phyloP scores from a whole-genome alignment of 2,329 filamentous ascomycete species.

The Pseudogymnoascus sp. region DNA sequence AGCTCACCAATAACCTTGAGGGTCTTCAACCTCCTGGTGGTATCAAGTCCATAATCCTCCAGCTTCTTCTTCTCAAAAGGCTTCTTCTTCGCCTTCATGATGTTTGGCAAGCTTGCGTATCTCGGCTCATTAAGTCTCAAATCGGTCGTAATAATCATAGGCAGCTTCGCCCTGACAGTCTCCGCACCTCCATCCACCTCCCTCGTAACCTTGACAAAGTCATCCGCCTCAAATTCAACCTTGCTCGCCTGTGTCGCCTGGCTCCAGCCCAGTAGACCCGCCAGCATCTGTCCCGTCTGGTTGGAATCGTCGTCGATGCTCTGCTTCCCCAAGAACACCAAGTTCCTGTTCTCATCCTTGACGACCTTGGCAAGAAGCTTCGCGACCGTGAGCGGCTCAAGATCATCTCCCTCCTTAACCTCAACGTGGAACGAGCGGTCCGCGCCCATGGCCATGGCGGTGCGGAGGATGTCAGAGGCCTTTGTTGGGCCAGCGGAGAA shows the following conservation, averaged over 20 bases:
- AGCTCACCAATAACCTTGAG: conserved; percentile 75
- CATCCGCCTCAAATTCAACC: conserved; percentile 65
- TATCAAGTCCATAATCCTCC: conserved; percentile 72
- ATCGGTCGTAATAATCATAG: conserved; percentile 93
- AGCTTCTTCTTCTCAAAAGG: conserved; percentile 86
- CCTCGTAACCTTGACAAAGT: conserved; percentile 68
- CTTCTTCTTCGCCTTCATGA: conserved; percentile 99
- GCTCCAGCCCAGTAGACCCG: conserved; percentile 82
- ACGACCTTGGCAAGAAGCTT: conserved; percentile 80
- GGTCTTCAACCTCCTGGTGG: conserved; percentile 72
- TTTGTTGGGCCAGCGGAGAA: conserved; percentile 85
- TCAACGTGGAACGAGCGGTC: conserved; percentile 89
- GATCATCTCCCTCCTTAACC: conserved; percentile 62
- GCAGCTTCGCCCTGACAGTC: conserved; percentile 77
- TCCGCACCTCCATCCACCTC: conserved; percentile 96
- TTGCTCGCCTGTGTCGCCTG: conserved; percentile 92
- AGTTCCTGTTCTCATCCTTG: conserved; percentile 76
- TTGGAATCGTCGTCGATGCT: conserved; percentile 93
- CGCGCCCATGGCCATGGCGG: conserved; percentile 97
- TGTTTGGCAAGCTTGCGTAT: conserved; percentile 93
- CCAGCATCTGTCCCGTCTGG: conserved; percentile 98
- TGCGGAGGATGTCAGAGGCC: conserved; percentile 80
- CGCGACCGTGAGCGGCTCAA: conserved; percentile 87
- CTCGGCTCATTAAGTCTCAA: conserved; percentile 88
- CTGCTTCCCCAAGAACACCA: conserved; percentile 95